Evolutionary conservation across 768 basidiomycete genomes (phyloP).

Genomic region (Cantharellus cinnabarinus): DNA sequence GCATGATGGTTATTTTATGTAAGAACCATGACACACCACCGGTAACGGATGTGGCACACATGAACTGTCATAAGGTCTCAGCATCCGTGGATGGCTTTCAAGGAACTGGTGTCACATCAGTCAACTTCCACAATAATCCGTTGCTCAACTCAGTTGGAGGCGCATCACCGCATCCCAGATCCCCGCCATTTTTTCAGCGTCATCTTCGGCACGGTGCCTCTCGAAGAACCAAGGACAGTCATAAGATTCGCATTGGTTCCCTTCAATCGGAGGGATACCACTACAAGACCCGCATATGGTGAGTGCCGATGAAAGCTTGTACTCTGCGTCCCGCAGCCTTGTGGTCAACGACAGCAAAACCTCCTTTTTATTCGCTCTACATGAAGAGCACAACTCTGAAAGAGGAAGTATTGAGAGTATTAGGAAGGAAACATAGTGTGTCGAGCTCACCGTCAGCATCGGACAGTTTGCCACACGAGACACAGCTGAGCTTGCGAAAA

Average conservation of each 20-base stretch:
- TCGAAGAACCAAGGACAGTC: conserved; percentile 77
- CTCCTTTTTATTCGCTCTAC: conserved; percentile 28
- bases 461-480: conserved; percentile 31
- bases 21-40: no score
- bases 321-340: conserved; percentile 35
- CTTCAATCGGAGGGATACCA: conserved; percentile 31
- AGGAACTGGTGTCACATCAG: no score
- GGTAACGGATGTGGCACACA: no score
- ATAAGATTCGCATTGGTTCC: conserved; percentile 55
- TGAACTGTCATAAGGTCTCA: no score
- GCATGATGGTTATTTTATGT: no score
- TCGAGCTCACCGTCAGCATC: conserved; percentile 32
- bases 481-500: conserved; percentile 48
- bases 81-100: no score
- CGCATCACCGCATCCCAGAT: not conserved
- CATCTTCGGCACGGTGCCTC: conserved; percentile 28
- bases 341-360: conserved; percentile 37
- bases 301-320: conserved; percentile 35
- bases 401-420: not conserved
- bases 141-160: no score
- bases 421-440: conserved; percentile 4
- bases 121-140: no score
- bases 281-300: conserved; percentile 56
- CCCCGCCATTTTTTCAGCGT: conserved; percentile 6
- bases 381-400: conserved; percentile 35